Conservation (phyloP, 805 yeast species). For the Ogataea ganodermae region DNA sequence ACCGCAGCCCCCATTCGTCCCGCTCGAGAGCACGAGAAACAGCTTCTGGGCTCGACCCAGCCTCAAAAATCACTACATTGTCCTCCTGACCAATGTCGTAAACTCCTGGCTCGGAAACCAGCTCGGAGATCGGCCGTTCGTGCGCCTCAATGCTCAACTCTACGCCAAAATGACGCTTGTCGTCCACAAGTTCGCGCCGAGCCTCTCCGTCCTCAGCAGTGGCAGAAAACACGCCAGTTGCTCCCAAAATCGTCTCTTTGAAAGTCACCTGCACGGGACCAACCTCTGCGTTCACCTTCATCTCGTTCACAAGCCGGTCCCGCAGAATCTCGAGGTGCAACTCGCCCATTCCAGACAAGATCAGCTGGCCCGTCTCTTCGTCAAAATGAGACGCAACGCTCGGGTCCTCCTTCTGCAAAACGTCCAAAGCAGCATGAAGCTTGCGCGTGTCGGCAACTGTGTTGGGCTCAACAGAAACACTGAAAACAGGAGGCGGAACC, state of each 20-base stretch:
- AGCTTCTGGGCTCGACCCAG: constrained; percentile 25
- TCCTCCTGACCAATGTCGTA: constrained; percentile 46
- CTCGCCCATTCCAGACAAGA: constrained; percentile 96
- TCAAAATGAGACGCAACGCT: constrained; percentile 70
- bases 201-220: background rate
- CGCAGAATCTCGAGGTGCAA: constrained; percentile 86
- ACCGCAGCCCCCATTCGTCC: constrained; percentile 48
- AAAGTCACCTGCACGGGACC: constrained; percentile 89
- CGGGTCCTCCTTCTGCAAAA: constrained; percentile 86
- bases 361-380: constrained; percentile 86
- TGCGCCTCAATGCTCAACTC: constrained; percentile 34
- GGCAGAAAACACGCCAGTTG: constrained; percentile 13
- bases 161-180: constrained; percentile 25
- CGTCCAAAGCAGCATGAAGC: constrained; percentile 67
- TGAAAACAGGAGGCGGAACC: constrained; percentile 92
- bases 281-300: constrained; percentile 78
- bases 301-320: constrained; percentile 75
- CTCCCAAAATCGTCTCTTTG: constrained; percentile 60
- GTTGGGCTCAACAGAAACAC: constrained; percentile 78
- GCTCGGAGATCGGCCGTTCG: constrained; percentile 29
- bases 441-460: constrained; percentile 78
- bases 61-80: constrained; percentile 44
- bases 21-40: constrained; percentile 25
- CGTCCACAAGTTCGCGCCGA: background rate
- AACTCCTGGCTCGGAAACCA: constrained; percentile 23